Percentiles rank a stretch among this genome's conserved stretches.
phyloP scores from a whole-genome alignment of 768 basidiomycete genomes.

The Cystofilobasidium capitatum region DNA sequence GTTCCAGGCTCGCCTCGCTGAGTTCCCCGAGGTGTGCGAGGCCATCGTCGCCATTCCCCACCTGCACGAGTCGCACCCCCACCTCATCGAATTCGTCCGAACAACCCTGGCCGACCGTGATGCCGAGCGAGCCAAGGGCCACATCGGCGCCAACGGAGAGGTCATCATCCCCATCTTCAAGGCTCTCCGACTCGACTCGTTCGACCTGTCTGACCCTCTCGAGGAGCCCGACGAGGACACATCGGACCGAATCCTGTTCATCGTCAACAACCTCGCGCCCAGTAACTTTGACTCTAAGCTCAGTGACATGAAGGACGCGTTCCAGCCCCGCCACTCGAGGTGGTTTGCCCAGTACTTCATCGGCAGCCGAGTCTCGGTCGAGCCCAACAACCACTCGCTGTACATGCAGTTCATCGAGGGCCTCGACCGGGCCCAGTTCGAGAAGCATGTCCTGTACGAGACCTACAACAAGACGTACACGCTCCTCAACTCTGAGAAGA shows the following conservation, averaged over 20 bases:
- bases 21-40: slow-evolving; percentile 89
- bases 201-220: slow-evolving; percentile 50
- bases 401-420: slow-evolving; percentile 90
- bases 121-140: slow-evolving; percentile 7
- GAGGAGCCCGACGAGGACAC: slow-evolving; percentile 70
- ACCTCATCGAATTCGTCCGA: slow-evolving; percentile 61
- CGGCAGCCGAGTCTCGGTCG: slow-evolving; percentile 86
- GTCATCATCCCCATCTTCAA: slow-evolving; percentile 49
- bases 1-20: slow-evolving; percentile 74
- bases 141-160: slow-evolving; percentile 28
- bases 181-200: slow-evolving; percentile 61
- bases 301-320: slow-evolving; percentile 71
- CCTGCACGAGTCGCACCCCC: slow-evolving; percentile 73
- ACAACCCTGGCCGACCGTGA: slow-evolving; percentile 50
- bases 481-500: slow-evolving; percentile 83
- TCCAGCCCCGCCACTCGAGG: slow-evolving; percentile 69
- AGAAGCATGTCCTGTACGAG: slow-evolving; percentile 79
- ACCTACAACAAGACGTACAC: slow-evolving; percentile 76
- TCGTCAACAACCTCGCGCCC: slow-evolving; percentile 93
- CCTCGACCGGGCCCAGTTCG: slow-evolving; percentile 54
- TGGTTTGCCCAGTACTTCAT: slow-evolving; percentile 99
- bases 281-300: slow-evolving; percentile 85
- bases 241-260: slow-evolving; percentile 90
- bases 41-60: slow-evolving; percentile 78
- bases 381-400: slow-evolving; percentile 91